phyloP scores from a whole-genome alignment of 345 rosid genomes.

The Carallia brachiata region DNA sequence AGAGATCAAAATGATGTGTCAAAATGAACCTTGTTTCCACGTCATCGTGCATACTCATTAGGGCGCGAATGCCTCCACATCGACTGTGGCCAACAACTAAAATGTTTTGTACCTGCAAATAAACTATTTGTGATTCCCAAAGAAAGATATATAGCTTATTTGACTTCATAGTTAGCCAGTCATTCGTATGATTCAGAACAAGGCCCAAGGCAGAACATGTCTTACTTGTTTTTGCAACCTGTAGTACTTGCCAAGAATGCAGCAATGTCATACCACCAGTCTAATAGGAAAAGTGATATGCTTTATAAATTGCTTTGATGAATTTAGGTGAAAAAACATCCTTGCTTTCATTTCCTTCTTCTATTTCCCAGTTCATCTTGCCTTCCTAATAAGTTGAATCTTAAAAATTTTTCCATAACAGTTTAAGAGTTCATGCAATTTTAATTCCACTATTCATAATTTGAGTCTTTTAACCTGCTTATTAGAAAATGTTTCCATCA shows the following conservation, averaged over 20 bases:
- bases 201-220: neutral
- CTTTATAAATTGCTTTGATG: neutral
- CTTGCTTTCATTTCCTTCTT: neutral
- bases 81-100: slow-evolving; percentile 90
- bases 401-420: neutral
- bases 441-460: neutral
- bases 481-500: no score
- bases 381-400: no score
- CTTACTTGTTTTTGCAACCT: neutral
- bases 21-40: slow-evolving; percentile 60
- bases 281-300: no score
- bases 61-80: slow-evolving; percentile 94
- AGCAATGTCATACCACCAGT: no score
- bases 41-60: slow-evolving; percentile 82
- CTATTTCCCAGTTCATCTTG: neutral
- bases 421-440: neutral
- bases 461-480: neutral
- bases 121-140: neutral
- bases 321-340: neutral
- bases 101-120: slow-evolving; percentile 82
- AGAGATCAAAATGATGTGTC: neutral
- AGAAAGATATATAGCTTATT: neutral
- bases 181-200: neutral
- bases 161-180: neutral
- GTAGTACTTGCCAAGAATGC: no score